Percentiles rank a stretch among this genome's conserved stretches.
Conservation (phyloP, 345 rosid species). For the Sisymbrium irio region DNA sequence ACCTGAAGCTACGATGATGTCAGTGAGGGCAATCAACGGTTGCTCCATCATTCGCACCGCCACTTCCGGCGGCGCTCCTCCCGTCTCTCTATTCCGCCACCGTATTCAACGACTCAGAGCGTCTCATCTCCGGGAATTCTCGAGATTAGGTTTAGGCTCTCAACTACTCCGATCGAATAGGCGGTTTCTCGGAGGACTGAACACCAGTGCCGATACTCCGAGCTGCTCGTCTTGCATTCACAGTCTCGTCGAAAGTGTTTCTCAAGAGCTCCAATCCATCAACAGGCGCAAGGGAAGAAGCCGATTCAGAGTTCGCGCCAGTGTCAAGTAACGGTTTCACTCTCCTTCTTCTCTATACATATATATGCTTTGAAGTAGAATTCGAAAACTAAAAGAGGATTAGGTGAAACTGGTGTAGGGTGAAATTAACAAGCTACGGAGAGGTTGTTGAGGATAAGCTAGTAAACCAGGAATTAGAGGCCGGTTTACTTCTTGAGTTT, state of each 20-base stretch:
- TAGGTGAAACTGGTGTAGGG: conserved; percentile 42
- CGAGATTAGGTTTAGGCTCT: conserved; percentile 34
- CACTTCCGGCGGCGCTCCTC: conserved; percentile 36
- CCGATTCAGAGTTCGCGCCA: conserved; percentile 49
- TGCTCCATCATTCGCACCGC: conserved; percentile 48
- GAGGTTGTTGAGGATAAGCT: conserved; percentile 73
- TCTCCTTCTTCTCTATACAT: background rate
- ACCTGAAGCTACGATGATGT: conserved; percentile 40
- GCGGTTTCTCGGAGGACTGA: conserved; percentile 22
- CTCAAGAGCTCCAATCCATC: conserved; percentile 55
- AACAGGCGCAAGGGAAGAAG: conserved; percentile 41
- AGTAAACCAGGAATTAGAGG: conserved; percentile 49
- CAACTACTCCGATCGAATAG: conserved; percentile 26
- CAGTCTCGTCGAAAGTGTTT: conserved; percentile 63
- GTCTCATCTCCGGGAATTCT: conserved; percentile 32
- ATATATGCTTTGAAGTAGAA: background rate
- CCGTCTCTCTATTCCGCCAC: conserved; percentile 42
- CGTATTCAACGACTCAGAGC: conserved; percentile 41
- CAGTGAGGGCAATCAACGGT: conserved; percentile 54
- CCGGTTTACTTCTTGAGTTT: conserved; percentile 85
- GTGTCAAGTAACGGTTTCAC: conserved; percentile 50
- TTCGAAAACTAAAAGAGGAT: background rate
- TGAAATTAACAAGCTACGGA: conserved; percentile 57
- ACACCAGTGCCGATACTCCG: background rate
- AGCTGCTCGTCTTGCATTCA: conserved; percentile 46